phyloP scores from a whole-genome alignment of 2,329 filamentous ascomycete species.

The Fusarium sp. region DNA sequence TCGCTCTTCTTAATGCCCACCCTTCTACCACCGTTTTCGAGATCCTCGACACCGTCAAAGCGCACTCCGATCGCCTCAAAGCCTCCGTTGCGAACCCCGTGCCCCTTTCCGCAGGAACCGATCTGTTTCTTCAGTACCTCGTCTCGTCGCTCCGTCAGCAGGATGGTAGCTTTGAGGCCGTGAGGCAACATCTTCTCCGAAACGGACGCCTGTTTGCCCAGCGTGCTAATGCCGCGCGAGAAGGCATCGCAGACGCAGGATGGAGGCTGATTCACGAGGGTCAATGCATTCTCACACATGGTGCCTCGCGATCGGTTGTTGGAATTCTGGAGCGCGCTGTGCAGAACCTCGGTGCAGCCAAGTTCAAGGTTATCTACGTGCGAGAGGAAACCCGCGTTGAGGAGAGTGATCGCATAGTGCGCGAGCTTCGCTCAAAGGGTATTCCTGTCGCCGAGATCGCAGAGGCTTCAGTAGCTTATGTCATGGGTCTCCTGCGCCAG shows the following conservation, averaged over 20 bases:
- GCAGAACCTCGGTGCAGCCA: conserved; percentile 63
- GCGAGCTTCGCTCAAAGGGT: conserved; percentile 74
- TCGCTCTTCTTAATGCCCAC: conserved; percentile 82
- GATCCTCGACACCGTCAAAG: conserved; percentile 85
- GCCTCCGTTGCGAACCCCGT: conserved; percentile 85
- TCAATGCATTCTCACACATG: conserved; percentile 87
- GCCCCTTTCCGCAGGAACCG: conserved; percentile 90
- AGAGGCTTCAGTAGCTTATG: conserved; percentile 78
- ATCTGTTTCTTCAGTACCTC: conserved; percentile 94
- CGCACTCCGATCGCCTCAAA: conserved; percentile 81
- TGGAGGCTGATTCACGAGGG: conserved; percentile 81
- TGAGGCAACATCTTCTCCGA: conserved; percentile 82
- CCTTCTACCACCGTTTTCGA: conserved; percentile 90
- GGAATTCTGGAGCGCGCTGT: conserved; percentile 76
- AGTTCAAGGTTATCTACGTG: conserved; percentile 88
- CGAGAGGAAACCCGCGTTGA: conserved; percentile 62
- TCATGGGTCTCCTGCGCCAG: conserved; percentile 63
- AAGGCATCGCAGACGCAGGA: conserved; percentile 83
- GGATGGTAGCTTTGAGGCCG: conserved; percentile 73
- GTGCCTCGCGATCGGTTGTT: conserved; percentile 85
- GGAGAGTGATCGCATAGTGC: conserved; percentile 77
- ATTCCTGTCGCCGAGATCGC: conserved; percentile 76
- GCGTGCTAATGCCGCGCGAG: conserved; percentile 83
- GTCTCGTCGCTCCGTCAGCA: conserved; percentile 75
- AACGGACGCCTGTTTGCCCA: conserved; percentile 89